A percentile compares a stretch with the other conserved stretches of the same genome.
Evolutionary conservation across 2,329 filamentous ascomycete species (phyloP).

Genomic region (Epichloe festucae): DNA sequence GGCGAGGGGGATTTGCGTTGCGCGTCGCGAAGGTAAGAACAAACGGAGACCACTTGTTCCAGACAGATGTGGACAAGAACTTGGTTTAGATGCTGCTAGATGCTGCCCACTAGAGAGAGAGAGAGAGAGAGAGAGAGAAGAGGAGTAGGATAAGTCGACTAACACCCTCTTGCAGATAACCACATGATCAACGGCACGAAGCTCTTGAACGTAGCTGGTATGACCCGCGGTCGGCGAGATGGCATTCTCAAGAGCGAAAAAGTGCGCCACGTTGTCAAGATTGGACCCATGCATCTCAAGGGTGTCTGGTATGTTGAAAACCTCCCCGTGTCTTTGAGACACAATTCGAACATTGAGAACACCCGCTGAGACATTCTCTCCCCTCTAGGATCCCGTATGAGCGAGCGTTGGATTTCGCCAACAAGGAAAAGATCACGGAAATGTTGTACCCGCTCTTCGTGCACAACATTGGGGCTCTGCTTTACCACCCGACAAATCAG

Average conservation of each 20-base stretch:
- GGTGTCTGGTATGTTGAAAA: constrained; percentile 70
- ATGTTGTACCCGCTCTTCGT: constrained; percentile 91
- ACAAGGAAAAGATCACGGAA: constrained; percentile 99
- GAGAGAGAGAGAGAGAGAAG: neutral
- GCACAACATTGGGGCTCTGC: constrained; percentile 84
- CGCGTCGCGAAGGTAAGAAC: constrained; percentile 67
- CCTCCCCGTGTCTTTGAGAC: constrained; percentile 10
- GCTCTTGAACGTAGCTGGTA: constrained; percentile 89
- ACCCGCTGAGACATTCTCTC: constrained; percentile 13
- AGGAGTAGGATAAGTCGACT: neutral
- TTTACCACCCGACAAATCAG: constrained; percentile 89
- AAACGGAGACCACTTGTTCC: neutral
- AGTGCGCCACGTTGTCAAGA: constrained; percentile 92
- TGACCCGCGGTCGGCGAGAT: constrained; percentile 90
- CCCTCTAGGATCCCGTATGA: constrained; percentile 83
- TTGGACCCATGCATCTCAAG: constrained; percentile 97
- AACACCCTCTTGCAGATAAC: constrained; percentile 50
- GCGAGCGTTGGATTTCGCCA: constrained; percentile 93
- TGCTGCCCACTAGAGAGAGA: too few species aligned
- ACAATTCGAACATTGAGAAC: neutral
- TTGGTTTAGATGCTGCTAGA: too few species aligned
- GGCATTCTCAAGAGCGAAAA: constrained; percentile 98
- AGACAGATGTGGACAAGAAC: constrained; percentile 43
- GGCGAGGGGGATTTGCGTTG: constrained; percentile 89
- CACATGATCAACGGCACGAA: constrained; percentile 99